phyloP scores from a whole-genome alignment of 2,329 filamentous ascomycete species.

The Graphiopsis chlorocephala region DNA sequence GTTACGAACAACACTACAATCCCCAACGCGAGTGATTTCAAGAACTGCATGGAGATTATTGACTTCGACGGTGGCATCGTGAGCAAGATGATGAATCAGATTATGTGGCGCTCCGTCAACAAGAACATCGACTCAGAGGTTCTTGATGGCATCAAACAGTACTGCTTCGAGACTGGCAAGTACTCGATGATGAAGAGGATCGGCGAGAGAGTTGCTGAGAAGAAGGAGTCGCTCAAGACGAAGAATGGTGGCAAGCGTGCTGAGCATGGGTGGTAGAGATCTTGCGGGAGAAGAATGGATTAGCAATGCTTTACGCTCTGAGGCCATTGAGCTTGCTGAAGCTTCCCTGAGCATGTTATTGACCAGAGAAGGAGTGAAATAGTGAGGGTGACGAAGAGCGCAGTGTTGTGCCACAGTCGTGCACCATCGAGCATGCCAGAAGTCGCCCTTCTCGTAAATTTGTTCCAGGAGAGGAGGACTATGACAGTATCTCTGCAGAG shows the following conservation, averaged over 20 bases:
- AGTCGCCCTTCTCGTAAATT: too few species aligned
- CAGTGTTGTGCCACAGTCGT: too few species aligned
- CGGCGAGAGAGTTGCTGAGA: background rate
- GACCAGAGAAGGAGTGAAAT: too few species aligned
- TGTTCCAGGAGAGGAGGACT: too few species aligned
- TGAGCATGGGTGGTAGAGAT: background rate
- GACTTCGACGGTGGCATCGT: conserved; percentile 15
- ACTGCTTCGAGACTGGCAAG: background rate
- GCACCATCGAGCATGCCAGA: too few species aligned
- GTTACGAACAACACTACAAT: background rate
- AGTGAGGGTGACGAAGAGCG: too few species aligned
- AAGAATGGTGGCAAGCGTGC: background rate
- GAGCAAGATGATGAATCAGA: conserved; percentile 14
- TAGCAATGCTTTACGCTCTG: background rate
- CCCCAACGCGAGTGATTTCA: conserved; percentile 14
- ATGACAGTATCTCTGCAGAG: too few species aligned
- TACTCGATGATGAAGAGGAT: background rate
- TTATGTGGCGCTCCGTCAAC: conserved; percentile 14
- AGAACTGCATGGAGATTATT: conserved; percentile 14
- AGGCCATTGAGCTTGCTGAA: background rate
- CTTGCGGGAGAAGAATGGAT: background rate
- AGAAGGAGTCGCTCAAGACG: background rate
- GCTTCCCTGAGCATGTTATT: too few species aligned
- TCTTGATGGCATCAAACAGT: background rate
- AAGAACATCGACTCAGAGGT: background rate